Base-by-base conservation (phyloP, 441 rosid species). In the Jatropha podagrica region DNA sequence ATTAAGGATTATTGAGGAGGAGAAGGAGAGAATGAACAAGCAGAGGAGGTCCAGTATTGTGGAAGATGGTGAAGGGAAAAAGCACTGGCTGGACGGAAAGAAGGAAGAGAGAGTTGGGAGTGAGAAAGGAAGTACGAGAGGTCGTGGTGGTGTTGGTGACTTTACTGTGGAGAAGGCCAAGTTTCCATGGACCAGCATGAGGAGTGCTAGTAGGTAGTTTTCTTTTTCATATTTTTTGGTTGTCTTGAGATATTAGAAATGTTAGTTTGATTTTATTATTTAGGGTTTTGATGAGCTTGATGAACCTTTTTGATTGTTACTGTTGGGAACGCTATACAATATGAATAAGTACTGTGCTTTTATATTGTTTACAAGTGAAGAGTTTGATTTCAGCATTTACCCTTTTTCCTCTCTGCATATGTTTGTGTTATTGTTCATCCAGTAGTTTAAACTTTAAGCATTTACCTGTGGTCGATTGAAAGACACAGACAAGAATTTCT, bases 161-260 rank as follows among this genome's bases (percentile, higher is more conserved):
- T 78, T 60, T 41, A 64, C 46, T 27, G 83, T 55, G 49, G 81
- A 54, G 78, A 69, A 32, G 65, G 80, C 81, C 5, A 95, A 88
- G 85, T 91, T 95, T 71, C 97, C 97, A 2, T 91, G 98, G 97
- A 91, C 88, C 79, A 88, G 84, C 82, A 87, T 90, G 94, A 86
- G 81, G 74, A 82, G 81, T 69, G 85, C 82, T 67, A 78, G 88
- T 79, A 40, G 69, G 67, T 75, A 61, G 56, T 23, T 52, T 60
- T 26, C 3, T 18, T 78, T 46, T n/a, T 13, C 51, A 2, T 2
- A 62, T 72, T 3, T 41, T 44, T 44, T 44, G 48, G 9, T 44
- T 65, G 15, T 3, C 11, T 17, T 55, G 20, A 66, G 15, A 62
- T 44, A 64, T 42, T 18, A 9, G 55, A 67, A 52, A 13, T 32